These are phyloP conservation scores for Chalciporus chontae DNA, from an alignment of 768 basidiomycete genomes.

Conservation along the genomic window DNA sequence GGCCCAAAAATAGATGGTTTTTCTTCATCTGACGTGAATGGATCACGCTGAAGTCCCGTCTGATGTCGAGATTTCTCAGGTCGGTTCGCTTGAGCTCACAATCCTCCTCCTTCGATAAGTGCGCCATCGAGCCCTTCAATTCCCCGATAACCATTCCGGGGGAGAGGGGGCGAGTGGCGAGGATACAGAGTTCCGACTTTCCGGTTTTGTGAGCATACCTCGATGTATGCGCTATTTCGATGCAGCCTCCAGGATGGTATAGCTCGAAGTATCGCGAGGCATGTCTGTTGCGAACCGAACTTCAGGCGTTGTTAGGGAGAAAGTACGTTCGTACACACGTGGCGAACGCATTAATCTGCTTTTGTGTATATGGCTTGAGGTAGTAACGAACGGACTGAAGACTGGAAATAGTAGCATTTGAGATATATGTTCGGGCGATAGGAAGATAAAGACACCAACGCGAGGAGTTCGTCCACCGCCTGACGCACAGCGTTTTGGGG, in stretches of 20 bases:
- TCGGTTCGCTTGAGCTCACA: constrained; percentile 82
- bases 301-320: constrained; percentile 25
- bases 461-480: constrained; percentile 75
- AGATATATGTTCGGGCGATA: constrained; percentile 12
- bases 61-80: constrained; percentile 62
- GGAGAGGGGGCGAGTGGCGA: constrained; percentile 69
- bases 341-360: constrained; percentile 88
- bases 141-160: constrained; percentile 78
- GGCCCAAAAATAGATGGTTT: constrained; percentile 87
- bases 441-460: constrained; percentile 46
- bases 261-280: constrained; percentile 88
- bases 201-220: constrained; percentile 85
- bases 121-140: constrained; percentile 87
- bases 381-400: constrained; percentile 75
- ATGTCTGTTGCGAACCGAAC: constrained; percentile 50
- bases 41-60: constrained; percentile 87
- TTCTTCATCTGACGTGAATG: constrained; percentile 91
- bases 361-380: constrained; percentile 69
- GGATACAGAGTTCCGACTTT: constrained; percentile 84
- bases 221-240: constrained; percentile 87
- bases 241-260: constrained; percentile 76
- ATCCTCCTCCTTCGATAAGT: constrained; percentile 82
- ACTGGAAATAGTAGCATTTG: constrained; percentile 36
- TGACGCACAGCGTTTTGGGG: constrained; percentile 58
- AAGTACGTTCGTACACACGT: constrained; percentile 59